These are phyloP conservation scores for Cyberlindnera mrakii DNA, from an alignment of 805 yeast genomes.

Conservation along the genomic window DNA sequence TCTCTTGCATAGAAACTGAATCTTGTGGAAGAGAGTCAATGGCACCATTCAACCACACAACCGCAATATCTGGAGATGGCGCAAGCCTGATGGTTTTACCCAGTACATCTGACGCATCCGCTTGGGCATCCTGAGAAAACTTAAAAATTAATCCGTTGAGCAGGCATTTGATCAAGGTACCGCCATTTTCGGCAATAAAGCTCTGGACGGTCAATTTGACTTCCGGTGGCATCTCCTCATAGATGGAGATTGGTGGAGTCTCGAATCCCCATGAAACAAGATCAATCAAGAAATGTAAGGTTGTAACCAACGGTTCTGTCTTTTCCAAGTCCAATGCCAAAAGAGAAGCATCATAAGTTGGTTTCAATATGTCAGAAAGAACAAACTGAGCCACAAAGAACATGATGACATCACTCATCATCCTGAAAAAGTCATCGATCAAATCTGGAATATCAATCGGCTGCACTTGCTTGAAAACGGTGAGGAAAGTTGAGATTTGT, in stretches of 20 bases:
- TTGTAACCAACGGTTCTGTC: constrained; percentile 61
- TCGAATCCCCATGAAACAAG: constrained; percentile 79
- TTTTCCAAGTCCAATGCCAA: constrained; percentile 53
- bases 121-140: constrained; percentile 62
- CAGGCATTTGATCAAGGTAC: constrained; percentile 41
- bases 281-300: constrained; percentile 76
- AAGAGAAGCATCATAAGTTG: constrained; percentile 54
- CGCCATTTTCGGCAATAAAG: constrained; percentile 51
- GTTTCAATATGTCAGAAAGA: constrained; percentile 37
- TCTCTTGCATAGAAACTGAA: constrained; percentile 63
- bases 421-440: constrained; percentile 80
- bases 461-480: constrained; percentile 28
- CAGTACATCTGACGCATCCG: constrained; percentile 71
- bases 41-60: constrained; percentile 56
- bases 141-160: constrained; percentile 64
- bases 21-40: constrained; percentile 53
- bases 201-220: constrained; percentile 44
- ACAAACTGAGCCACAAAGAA: constrained; percentile 57
- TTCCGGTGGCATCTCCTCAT: constrained; percentile 47
- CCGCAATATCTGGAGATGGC: constrained; percentile 29
- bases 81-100: constrained; percentile 56
- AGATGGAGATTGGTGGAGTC: constrained; percentile 71
- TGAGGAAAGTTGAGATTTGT: constrained; percentile 56
- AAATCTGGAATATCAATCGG: constrained; percentile 41
- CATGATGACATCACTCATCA: constrained; percentile 73